Base-by-base conservation (phyloP, 2,329 filamentous ascomycete species). In the Aspergillus terreus region DNA sequence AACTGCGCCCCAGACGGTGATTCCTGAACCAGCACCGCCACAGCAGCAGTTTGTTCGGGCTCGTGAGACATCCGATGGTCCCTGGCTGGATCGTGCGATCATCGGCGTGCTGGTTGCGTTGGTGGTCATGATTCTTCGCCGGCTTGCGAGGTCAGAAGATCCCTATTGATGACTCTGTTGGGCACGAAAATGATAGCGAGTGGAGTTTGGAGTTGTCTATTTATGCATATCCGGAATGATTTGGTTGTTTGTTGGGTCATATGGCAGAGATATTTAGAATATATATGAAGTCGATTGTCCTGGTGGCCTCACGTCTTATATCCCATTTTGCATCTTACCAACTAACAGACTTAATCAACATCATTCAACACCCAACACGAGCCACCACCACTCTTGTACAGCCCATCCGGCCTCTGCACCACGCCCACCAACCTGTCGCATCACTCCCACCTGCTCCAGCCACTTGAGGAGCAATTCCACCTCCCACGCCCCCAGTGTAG, bases 1-100 rank as follows among this genome's bases (percentile, higher is more conserved):
- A 40, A 40, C 47, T 23, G 23, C 5, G 11, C 35, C 53, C 25
- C 15, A 42, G 19, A 33, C 35, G 11, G 27, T 44, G 33, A 47
- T 44, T 54, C 40, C 59, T 7, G 33, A 35, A 12, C 11, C 33
- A 4, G 35, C 6, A 1, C 14, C 35, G 6, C 47, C 78, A 81
- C 25, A 81, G 76, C 47, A 47, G 49, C 49, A 44, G 45, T 47
- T 50, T 53, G 54, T 30, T 11, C 2, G 27, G 7, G 27, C 27
- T 30, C 27, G 10, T 10, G 7, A 30, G 27, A 30, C 27, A 11
- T 11, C 12, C 45, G 80, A 88, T 14, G 82, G 85, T 1, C 73
- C 84, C 11, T 95, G 90, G 87, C 78, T 96, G 15, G 92, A 96
- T 69, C 83, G 88, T 56, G 81, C 86, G 35, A 96, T 96, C 58